Conservation (phyloP, 2,329 filamentous ascomycete genomes). For the Pseudocercospora fijiensis region DNA sequence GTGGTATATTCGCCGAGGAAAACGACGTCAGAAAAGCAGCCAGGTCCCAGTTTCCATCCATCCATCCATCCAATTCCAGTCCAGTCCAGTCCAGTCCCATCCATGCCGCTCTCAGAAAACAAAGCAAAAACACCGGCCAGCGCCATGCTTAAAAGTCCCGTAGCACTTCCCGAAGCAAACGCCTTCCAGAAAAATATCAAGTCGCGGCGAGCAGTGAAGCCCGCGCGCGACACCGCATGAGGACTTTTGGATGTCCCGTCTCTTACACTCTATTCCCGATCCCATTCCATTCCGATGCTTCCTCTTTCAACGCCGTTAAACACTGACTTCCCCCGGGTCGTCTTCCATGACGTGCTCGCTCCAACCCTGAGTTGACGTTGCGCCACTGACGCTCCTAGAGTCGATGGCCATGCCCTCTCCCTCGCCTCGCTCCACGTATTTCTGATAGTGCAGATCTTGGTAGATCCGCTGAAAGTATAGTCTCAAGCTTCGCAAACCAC, state of each 20-base stretch:
- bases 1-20: conserved; percentile 17
- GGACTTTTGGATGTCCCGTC: background rate
- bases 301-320: background rate
- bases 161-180: conserved; percentile 8
- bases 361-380: conserved; percentile 30
- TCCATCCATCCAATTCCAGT: background rate
- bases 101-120: conserved; percentile 48
- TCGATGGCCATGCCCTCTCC: conserved; percentile 40
- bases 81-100: background rate
- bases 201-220: background rate
- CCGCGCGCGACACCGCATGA: background rate
- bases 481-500: conserved; percentile 74
- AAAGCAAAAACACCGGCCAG: conserved; percentile 19
- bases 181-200: background rate
- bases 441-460: conserved; percentile 60
- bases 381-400: conserved; percentile 28
- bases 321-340: conserved; percentile 26
- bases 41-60: background rate
- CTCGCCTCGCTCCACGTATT: conserved; percentile 36
- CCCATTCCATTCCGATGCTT: background rate
- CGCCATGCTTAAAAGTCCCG: conserved; percentile 21
- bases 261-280: conserved; percentile 11
- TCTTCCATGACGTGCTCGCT: conserved; percentile 23
- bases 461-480: conserved; percentile 87
- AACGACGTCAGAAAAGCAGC: background rate